Conservation (phyloP, 2,329 filamentous ascomycete genomes). For the Bipolaris oryzae region DNA sequence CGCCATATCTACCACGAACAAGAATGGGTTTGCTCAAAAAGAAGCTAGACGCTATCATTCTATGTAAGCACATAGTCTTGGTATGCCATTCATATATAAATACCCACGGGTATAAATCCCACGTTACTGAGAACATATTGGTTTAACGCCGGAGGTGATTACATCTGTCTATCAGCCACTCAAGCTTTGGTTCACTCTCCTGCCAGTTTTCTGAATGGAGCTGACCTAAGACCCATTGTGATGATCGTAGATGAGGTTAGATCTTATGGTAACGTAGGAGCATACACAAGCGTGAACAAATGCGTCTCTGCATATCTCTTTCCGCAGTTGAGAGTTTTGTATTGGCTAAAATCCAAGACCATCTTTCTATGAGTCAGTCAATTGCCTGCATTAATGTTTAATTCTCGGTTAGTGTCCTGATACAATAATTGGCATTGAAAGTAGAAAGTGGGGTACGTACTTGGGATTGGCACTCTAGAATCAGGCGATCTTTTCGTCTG, state of each 20-base stretch:
- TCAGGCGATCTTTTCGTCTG: neutral
- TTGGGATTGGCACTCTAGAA: conserved; percentile 3
- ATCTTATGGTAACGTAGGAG: neutral
- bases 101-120: too few species aligned
- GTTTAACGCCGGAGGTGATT: too few species aligned
- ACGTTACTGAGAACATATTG: too few species aligned
- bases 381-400: neutral
- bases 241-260: neutral
- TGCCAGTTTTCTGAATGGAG: too few species aligned
- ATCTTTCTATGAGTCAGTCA: neutral
- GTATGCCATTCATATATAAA: too few species aligned
- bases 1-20: too few species aligned
- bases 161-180: too few species aligned
- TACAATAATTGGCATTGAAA: neutral
- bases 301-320: neutral
- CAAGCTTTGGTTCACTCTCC: too few species aligned
- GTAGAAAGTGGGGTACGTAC: conserved; percentile 3
- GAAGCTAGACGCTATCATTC: too few species aligned
- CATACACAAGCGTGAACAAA: neutral
- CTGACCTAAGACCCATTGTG: too few species aligned
- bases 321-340: neutral
- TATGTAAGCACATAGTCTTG: too few species aligned
- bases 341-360: neutral
- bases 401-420: neutral
- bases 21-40: too few species aligned